A percentile compares a stretch with the other conserved stretches of the same genome.
phyloP scores from a whole-genome alignment of 805 yeast genomes.

The Candida verbasci region DNA sequence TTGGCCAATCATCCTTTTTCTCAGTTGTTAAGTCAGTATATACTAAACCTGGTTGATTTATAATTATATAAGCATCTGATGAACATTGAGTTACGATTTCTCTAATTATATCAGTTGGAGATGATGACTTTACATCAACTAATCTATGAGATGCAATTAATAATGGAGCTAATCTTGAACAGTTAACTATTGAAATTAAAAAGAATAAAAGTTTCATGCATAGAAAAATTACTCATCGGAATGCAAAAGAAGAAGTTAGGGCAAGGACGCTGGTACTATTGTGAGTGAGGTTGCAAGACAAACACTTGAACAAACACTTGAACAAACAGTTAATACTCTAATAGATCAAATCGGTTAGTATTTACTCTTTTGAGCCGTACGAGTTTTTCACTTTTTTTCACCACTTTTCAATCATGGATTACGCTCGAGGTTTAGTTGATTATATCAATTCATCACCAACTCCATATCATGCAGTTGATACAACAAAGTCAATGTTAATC shows the following conservation, averaged over 20 bases:
- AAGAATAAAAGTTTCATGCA: constrained; percentile 3
- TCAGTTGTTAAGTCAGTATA: constrained; percentile 22
- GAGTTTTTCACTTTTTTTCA: too few species aligned
- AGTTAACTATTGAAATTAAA: neutral
- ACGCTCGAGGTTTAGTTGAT: constrained; percentile 61
- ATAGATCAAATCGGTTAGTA: too few species aligned
- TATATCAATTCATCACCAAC: constrained; percentile 86
- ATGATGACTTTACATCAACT: constrained; percentile 25
- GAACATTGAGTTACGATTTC: constrained; percentile 34
- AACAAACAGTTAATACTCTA: too few species aligned
- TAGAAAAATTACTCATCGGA: too few species aligned
- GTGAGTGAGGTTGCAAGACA: too few species aligned
- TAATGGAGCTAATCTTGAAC: constrained; percentile 19
- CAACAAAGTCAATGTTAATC: constrained; percentile 50
- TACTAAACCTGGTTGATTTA: constrained; percentile 37
- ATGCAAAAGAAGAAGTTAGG: too few species aligned
- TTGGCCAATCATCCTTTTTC: constrained; percentile 40
- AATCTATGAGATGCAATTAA: constrained; percentile 38
- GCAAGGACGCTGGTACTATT: too few species aligned
- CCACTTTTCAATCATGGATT: constrained; percentile 13
- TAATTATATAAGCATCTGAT: constrained; percentile 33
- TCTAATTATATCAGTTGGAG: constrained; percentile 22
- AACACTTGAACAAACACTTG: too few species aligned
- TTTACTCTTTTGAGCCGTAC: too few species aligned
- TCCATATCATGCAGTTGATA: constrained; percentile 87